A percentile compares a stretch with the other conserved stretches of the same genome.
Conservation (phyloP, 2,329 filamentous ascomycete species). For the Hymenoscyphus albidus region DNA sequence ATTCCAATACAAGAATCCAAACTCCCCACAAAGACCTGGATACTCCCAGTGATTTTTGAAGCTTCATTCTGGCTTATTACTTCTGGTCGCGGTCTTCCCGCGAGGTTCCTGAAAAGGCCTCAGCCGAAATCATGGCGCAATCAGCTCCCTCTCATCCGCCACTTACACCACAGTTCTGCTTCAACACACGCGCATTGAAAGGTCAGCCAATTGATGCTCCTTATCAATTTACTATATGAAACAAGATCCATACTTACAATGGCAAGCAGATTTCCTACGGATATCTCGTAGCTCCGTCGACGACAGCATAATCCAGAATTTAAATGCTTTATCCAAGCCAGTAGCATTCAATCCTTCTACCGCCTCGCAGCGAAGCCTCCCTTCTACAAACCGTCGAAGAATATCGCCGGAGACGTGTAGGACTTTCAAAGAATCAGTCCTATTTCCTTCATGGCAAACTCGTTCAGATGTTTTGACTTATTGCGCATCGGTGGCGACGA, state of each 20-base stretch:
- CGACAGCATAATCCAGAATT: conserved; percentile 87
- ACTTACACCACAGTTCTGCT: conserved; percentile 74
- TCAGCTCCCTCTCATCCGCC: conserved; percentile 39
- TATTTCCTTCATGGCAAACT: conserved; percentile 86
- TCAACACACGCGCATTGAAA: conserved; percentile 64
- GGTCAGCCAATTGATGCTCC: conserved; percentile 44
- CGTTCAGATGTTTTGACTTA: conserved; percentile 83
- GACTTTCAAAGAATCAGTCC: conserved; percentile 68
- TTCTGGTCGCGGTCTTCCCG: conserved; percentile 32
- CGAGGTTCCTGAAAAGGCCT: conserved; percentile 21
- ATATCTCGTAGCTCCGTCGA: conserved; percentile 81
- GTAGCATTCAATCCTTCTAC: conserved; percentile 76
- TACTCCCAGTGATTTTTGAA: not conserved
- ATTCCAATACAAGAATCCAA: not conserved
- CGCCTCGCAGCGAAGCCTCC: conserved; percentile 59
- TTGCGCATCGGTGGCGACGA: conserved; percentile 82
- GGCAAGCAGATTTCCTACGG: conserved; percentile 74
- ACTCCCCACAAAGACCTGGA: not conserved
- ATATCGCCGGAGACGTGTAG: conserved; percentile 63
- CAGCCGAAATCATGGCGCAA: conserved; percentile 29
- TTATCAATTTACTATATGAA: not conserved
- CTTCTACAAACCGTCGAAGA: conserved; percentile 44
- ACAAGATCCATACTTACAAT: conserved; percentile 9
- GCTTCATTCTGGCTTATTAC: conserved; percentile 31
- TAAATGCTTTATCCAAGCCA: conserved; percentile 84